These are phyloP conservation scores for Pterocarpus macrocarpus DNA, from an alignment of 306 rosid species.

Conservation along the genomic window DNA sequence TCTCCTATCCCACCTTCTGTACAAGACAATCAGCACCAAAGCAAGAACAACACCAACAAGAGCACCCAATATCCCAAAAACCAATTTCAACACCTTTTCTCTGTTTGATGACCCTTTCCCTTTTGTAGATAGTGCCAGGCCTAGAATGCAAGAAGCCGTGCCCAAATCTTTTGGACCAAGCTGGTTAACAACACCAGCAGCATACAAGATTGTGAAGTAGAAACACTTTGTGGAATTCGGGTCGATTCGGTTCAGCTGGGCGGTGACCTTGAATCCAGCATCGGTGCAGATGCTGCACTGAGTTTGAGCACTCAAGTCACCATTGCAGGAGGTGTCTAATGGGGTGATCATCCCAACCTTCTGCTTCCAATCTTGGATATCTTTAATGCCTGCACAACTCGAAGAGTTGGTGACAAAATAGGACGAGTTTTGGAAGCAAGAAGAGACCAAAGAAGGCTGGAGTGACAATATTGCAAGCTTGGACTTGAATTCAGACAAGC, in stretches of 20 bases:
- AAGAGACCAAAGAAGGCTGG: constrained; percentile 44
- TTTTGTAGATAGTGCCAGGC: constrained; percentile 56
- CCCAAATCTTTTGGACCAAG: constrained; percentile 67
- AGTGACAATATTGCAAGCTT: constrained; percentile 54
- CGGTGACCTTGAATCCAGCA: constrained; percentile 58
- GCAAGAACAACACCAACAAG: constrained; percentile 54
- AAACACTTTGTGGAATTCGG: constrained; percentile 63
- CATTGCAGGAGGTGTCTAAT: constrained; percentile 60
- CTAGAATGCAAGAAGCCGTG: constrained; percentile 66
- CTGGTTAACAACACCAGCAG: constrained; percentile 68
- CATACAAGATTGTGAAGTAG: constrained; percentile 58
- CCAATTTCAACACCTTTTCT: constrained; percentile 47
- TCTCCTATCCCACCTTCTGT: constrained; percentile 57
- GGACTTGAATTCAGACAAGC: constrained; percentile 60
- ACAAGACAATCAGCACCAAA: constrained; percentile 44
- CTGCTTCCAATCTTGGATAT: constrained; percentile 58
- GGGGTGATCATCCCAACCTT: constrained; percentile 49
- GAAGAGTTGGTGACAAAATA: constrained; percentile 61
- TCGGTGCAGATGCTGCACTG: constrained; percentile 59
- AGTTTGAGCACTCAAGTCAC: constrained; percentile 52
- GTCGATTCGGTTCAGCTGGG: constrained; percentile 39
- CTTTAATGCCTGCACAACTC: constrained; percentile 69
- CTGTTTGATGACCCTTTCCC: constrained; percentile 30
- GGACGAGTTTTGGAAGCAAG: constrained; percentile 59
- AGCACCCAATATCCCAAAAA: constrained; percentile 64